These are phyloP conservation scores for Peronospora belbahrii DNA, from an alignment of 352 stramenopile species.

Conservation along the genomic window DNA sequence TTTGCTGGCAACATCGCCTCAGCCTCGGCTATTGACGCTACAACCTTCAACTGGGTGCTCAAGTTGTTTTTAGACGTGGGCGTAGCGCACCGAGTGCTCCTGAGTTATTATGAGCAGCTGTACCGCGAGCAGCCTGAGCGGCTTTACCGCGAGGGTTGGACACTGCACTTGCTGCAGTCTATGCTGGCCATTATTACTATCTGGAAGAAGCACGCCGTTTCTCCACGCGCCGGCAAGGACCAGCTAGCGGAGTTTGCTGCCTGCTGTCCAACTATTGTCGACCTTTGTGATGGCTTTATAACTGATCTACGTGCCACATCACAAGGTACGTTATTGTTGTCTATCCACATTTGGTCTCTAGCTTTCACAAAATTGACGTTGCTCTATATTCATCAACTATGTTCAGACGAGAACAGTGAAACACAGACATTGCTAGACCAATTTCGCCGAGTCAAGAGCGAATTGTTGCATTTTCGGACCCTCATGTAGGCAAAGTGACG, in stretches of 20 bases:
- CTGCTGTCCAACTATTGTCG: conserved; percentile 68
- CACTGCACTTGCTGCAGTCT: conserved; percentile 66
- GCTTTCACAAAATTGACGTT: conserved; percentile 6
- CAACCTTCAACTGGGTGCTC: conserved; percentile 75
- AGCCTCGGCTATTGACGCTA: conserved; percentile 47
- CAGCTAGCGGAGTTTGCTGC: conserved; percentile 63
- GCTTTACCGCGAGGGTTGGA: conserved; percentile 73
- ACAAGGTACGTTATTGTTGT: conserved; percentile 36
- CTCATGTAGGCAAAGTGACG: conserved; percentile 41
- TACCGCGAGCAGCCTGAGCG: conserved; percentile 65
- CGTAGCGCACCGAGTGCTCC: conserved; percentile 58
- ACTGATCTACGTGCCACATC: conserved; percentile 74
- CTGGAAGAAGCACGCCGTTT: conserved; percentile 82
- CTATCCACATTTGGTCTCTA: conserved; percentile 2
- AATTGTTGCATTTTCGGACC: conserved; percentile 65
- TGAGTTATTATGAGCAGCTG: conserved; percentile 76
- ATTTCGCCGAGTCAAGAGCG: conserved; percentile 64
- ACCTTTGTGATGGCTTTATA: conserved; percentile 72
- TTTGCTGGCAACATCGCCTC: conserved; percentile 33
- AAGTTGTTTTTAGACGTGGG: conserved; percentile 79
- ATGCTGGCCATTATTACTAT: conserved; percentile 65
- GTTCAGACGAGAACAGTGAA: conserved; percentile 54
- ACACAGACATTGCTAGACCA: conserved; percentile 54
- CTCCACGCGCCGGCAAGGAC: conserved; percentile 57
- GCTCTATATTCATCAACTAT: conserved; percentile 1